phyloP scores from a whole-genome alignment of 441 rosid genomes.

The Gossypium lobatum region DNA sequence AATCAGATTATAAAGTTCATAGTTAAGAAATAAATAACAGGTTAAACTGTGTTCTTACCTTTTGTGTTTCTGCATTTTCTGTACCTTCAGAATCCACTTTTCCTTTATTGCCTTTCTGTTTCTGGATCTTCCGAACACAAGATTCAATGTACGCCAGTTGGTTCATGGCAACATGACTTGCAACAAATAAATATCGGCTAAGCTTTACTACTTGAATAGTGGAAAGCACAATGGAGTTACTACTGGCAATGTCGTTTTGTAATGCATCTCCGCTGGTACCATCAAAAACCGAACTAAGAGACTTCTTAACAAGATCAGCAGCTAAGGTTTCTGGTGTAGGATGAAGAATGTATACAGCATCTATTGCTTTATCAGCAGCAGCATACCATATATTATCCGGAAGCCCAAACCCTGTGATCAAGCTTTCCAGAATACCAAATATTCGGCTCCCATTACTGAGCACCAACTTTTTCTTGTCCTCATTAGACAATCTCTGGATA shows the following conservation, averaged over 20 bases:
- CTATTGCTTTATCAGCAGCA: conserved; percentile 92
- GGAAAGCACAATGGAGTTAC: conserved; percentile 29
- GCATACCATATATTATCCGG: conserved; percentile 88
- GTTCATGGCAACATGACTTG: conserved; percentile 92
- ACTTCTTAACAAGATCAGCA: conserved; percentile 61
- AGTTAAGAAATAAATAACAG: conserved; percentile 5
- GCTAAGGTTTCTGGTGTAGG: conserved; percentile 89
- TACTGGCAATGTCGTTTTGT: conserved; percentile 34
- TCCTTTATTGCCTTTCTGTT: conserved; percentile 61
- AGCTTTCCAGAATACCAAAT: conserved; percentile 71
- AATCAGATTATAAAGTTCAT: conserved; percentile 8
- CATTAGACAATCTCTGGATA: conserved; percentile 77
- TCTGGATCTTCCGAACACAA: conserved; percentile 72
- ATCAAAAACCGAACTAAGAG: conserved; percentile 55
- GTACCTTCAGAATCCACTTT: conserved; percentile 37
- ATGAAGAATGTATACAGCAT: conserved; percentile 69
- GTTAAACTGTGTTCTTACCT: conserved; percentile 32
- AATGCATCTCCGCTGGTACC: conserved; percentile 40
- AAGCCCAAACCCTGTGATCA: conserved; percentile 81
- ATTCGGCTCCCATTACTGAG: conserved; percentile 65
- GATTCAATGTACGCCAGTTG: conserved; percentile 91
- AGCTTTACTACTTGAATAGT: conserved; percentile 70
- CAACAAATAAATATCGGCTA: conserved; percentile 71
- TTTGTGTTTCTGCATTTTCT: conserved; percentile 26
- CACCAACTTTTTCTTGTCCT: conserved; percentile 74